Conservation (phyloP, 1,139 yeast genomes). For the Protomyces macrosporus region DNA sequence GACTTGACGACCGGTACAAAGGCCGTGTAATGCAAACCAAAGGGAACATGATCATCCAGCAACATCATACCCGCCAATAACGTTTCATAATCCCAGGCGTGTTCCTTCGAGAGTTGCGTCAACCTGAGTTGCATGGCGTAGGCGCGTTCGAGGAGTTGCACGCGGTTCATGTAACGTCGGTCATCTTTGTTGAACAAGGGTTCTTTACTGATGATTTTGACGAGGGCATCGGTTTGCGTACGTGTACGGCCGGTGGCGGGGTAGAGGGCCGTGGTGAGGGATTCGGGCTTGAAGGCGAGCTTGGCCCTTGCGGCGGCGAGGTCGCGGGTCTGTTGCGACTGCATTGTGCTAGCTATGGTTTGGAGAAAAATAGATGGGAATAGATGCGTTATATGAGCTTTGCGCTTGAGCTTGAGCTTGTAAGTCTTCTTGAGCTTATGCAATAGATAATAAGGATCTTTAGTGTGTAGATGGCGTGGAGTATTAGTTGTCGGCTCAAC, state of each 20-base stretch:
- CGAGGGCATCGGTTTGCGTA: neutral
- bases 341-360: neutral
- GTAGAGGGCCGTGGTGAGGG: conserved; percentile 3
- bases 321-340: neutral
- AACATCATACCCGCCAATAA: neutral
- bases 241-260: conserved; percentile 9
- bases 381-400: too few relatives aligned
- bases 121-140: conserved; percentile 18
- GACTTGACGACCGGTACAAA: conserved; percentile 15
- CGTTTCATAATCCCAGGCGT: conserved; percentile 17
- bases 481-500: too few relatives aligned
- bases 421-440: too few relatives aligned
- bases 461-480: too few relatives aligned
- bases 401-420: too few relatives aligned
- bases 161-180: conserved; percentile 12
- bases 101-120: neutral
- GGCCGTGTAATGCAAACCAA: conserved; percentile 13
- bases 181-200: conserved; percentile 15
- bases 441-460: too few relatives aligned
- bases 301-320: neutral
- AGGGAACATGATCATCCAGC: conserved; percentile 20
- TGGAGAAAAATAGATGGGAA: neutral
- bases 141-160: conserved; percentile 14
- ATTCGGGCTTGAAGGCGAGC: conserved; percentile 1
- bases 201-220: conserved; percentile 4